Evolutionary conservation across 2,329 filamentous ascomycete genomes (phyloP).

Genomic region (Phyllosticta citribraziliensis): DNA sequence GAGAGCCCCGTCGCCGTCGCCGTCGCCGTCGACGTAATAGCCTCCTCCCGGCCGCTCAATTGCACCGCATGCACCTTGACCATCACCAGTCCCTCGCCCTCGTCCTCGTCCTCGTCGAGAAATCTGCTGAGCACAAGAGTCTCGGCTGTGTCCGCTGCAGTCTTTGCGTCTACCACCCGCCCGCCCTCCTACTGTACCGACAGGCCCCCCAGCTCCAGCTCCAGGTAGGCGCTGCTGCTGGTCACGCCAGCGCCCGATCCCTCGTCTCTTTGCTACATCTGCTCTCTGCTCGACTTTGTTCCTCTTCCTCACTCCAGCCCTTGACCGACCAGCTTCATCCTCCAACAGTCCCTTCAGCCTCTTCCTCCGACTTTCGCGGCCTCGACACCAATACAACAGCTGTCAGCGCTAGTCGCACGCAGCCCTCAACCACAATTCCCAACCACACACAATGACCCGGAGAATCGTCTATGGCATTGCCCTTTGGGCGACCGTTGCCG

Average conservation of each 20-base stretch:
- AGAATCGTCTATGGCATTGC: conserved; percentile 40
- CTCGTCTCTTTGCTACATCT: neutral
- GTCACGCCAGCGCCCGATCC: neutral
- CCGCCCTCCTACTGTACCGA: neutral
- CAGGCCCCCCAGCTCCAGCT: neutral
- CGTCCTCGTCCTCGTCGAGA: neutral
- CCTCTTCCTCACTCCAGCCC: neutral
- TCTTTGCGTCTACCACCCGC: neutral
- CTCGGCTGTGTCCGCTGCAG: neutral
- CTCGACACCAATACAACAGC: neutral
- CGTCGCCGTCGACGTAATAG: too few species aligned
- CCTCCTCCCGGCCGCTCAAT: too few species aligned
- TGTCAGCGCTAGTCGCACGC: neutral
- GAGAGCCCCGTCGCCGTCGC: neutral
- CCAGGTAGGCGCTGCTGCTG: neutral
- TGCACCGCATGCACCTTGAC: too few species aligned
- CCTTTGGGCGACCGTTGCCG: conserved; percentile 36
- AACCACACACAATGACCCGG: conserved; percentile 32
- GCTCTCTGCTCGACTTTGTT: neutral
- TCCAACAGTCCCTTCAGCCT: neutral
- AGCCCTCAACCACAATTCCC: neutral
- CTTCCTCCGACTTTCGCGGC: neutral
- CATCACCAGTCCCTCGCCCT: neutral
- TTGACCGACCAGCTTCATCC: neutral
- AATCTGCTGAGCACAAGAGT: neutral